Evolutionary conservation across 2,329 filamentous ascomycete genomes (phyloP), one percentile per base, ranked within the genome.

Genomic region (Paracoccidioides brasiliensis): DNA sequence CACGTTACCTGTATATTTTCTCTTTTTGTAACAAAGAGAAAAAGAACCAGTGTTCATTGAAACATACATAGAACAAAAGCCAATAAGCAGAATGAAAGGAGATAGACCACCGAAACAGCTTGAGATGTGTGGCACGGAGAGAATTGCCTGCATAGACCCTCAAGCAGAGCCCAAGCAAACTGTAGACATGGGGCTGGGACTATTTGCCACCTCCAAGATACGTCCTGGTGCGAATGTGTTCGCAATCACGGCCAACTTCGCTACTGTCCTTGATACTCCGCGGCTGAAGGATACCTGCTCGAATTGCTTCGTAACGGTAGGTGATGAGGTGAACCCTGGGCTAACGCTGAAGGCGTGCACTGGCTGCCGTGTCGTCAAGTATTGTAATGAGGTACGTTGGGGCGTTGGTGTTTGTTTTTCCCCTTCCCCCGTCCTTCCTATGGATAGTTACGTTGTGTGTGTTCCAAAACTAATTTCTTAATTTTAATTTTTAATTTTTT

Each of bases 341-440:
- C 37, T 52, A 3, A 62, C 57, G 2, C 69, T 83, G n/a, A 78
- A 76, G 56, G 73, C 72, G 30, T 85, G 82, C 63, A 75, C 76
- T 3, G 78, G 78, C 6, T 85, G 82, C 63, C 76, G 75, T 56
- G 69, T 76, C 37, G 76, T 82, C 2, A 77, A 72, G 59, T 85
- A 84, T 64, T 85, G 82, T 65, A 74, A 76, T 60, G 80, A 76
- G 72, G 80, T 82, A 64, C 51, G 72, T 66, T 53, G n/a, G 4
- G 7, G 46, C 5, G 33, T 12, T 45, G 32, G 15, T 56, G 28
- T 51, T 45, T 52, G 45, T 48, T 45, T 40, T 37, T 12, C 32
- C 10, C 7, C 52, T 22, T 2, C 2, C 22, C 22, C 22, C 22
- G 2, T 22, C 22, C 22, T 22, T 22, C 22, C 22, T 22, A 1